Conservation (phyloP, 768 basidiomycete genomes). For the Filobasidium floriforme region DNA sequence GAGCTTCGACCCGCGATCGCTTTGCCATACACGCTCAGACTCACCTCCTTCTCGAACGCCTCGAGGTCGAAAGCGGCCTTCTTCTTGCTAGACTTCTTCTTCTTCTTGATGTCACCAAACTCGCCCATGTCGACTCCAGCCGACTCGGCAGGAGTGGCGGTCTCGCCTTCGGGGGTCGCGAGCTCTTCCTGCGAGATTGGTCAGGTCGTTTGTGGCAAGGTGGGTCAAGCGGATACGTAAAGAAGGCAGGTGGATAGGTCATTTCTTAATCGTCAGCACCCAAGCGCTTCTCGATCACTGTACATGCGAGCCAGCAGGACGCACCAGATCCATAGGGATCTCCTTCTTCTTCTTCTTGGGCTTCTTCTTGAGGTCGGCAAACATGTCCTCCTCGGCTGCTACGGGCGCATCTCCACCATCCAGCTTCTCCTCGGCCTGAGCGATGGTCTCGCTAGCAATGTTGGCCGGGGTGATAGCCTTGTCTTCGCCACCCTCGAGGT, state of each 20-base stretch:
- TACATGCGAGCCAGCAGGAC: not conserved
- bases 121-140: conserved; percentile 23
- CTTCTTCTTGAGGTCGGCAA: conserved; percentile 88
- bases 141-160: conserved; percentile 24
- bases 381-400: conserved; percentile 65
- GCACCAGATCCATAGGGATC: conserved; percentile 44
- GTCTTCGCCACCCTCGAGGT: conserved; percentile 20
- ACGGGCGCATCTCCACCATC: conserved; percentile 22
- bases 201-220: not conserved
- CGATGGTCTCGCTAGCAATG: conserved; percentile 13
- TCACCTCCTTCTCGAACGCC: conserved; percentile 87
- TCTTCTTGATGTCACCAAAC: conserved; percentile 46
- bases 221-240: not conserved
- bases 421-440: conserved; percentile 1
- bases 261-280: too few relatives aligned
- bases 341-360: conserved; percentile 66
- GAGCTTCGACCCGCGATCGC: not conserved
- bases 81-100: conserved; percentile 55
- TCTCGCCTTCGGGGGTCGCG: conserved; percentile 22
- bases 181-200: not conserved
- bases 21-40: not conserved
- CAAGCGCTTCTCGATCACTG: too few relatives aligned
- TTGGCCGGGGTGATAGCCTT: conserved; percentile 16
- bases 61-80: conserved; percentile 83
- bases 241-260: too few relatives aligned